Base-by-base conservation (phyloP, 768 basidiomycete species). In the Antrodiella citrinella region DNA sequence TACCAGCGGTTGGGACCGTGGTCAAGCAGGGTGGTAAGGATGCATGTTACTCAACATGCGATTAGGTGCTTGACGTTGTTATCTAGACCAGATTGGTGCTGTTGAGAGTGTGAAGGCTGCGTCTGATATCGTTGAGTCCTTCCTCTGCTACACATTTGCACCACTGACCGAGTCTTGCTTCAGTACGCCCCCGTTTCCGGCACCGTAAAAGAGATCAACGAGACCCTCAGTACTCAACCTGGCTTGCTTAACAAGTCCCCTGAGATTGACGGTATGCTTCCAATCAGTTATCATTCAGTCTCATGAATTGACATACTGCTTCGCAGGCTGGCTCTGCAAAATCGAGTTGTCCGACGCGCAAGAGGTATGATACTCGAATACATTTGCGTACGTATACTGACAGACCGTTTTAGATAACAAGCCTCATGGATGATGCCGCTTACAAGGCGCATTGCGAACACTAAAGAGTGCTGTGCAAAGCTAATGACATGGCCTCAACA, bases 21-120 rank as follows among this genome's bases (percentile, higher is more conserved):
- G 71, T 97, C 48, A 62, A 62, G 5, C 72, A 86, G 66, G 90
- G 87, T 58, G 90, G 94, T 94, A 57, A 59, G 91, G 66, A 3
- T 7, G 19, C 25, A 4, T 38, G 22, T 9, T 43, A 3, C 7
- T 43, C 7, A 9, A 9, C 41, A 43, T 22, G 7, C 41, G 9
- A 9, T 43, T 19, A 43, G 7, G 41, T 19, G 15, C 11, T 12
- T 19, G 20, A 20, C 30, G 15, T n/a, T 15, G 30, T 35, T 35
- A 15, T 50, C 3, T 53, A 93, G 93, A 87, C 43, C 69, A 82
- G 55, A 86, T 95, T 64, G 93, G 93, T 45, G 89, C 89, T 4
- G 91, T 97, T 9, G 93, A 96, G 68, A 95, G 92, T 54, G 93
- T 96, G 50, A 97, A 97, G 65, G 93, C 93, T 23, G 91, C 92